Conservation (phyloP, 495 filamentous ascomycete genomes). For the Penicillium atrosanguineum region DNA sequence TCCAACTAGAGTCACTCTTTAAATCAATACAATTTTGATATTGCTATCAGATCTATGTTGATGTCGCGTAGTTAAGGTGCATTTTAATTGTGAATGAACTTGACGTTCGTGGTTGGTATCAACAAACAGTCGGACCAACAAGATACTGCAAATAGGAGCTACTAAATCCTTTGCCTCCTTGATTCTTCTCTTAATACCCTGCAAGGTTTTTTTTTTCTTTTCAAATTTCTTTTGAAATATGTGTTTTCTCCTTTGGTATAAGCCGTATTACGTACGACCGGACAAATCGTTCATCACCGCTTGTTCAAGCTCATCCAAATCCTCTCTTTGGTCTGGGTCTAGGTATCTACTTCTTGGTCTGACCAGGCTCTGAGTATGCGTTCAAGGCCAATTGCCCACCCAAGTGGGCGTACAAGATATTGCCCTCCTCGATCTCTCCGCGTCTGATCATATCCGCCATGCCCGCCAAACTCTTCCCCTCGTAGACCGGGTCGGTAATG, state of each 20-base stretch:
- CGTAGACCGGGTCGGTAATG: constrained; percentile 67
- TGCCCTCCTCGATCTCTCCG: constrained; percentile 54
- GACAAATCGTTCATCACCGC: too few species aligned
- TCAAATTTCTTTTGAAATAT: too few species aligned
- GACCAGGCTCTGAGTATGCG: constrained; percentile 47
- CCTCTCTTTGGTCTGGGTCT: too few species aligned
- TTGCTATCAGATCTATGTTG: background rate
- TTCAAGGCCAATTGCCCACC: constrained; percentile 63
- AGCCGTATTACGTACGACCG: too few species aligned
- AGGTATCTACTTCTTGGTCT: constrained; percentile 13
- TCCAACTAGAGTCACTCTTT: constrained; percentile 41
- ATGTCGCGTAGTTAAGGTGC: background rate
- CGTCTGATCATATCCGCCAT: constrained; percentile 61
- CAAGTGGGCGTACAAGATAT: constrained; percentile 62
- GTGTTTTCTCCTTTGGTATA: too few species aligned
- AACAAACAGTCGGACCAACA: background rate
- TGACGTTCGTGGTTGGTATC: background rate
- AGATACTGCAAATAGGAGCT: too few species aligned
- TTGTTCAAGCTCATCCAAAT: too few species aligned
- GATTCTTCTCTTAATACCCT: too few species aligned
- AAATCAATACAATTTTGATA: constrained; percentile 9
- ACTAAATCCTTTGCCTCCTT: too few species aligned
- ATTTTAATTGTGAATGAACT: background rate
- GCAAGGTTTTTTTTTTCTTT: too few species aligned
- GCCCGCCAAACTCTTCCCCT: constrained; percentile 64